Conservation (phyloP, 2,329 filamentous ascomycete species). For the Metarhizium anisopliae region DNA sequence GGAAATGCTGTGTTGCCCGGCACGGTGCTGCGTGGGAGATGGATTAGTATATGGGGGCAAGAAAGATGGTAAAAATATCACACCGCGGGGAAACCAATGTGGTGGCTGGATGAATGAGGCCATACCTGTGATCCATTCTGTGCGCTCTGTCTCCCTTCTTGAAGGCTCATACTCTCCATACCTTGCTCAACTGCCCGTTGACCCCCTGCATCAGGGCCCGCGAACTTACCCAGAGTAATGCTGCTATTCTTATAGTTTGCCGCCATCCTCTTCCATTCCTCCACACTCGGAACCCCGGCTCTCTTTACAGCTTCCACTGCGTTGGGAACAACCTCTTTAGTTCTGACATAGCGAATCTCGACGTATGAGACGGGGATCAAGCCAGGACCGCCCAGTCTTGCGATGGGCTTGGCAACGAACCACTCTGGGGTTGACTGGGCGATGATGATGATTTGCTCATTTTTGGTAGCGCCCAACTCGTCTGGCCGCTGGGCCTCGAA, state of each 20-base stretch:
- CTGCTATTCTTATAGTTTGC: conserved; percentile 99
- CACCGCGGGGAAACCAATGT: neutral
- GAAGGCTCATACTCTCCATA: conserved; percentile 73
- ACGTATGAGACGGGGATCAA: conserved; percentile 95
- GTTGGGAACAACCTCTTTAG: conserved; percentile 72
- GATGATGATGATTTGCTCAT: conserved; percentile 96
- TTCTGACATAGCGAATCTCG: conserved; percentile 89
- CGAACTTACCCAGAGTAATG: conserved; percentile 87
- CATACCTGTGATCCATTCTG: conserved; percentile 20
- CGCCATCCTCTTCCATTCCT: conserved; percentile 99
- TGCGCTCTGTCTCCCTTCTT: conserved; percentile 15
- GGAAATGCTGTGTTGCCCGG: conserved; percentile 17
- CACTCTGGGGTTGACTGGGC: conserved; percentile 97
- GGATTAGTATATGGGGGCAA: neutral
- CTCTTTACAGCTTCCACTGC: conserved; percentile 76
- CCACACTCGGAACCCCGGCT: conserved; percentile 86
- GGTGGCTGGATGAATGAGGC: neutral
- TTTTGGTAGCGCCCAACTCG: conserved; percentile 88
- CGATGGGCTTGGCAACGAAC: conserved; percentile 99
- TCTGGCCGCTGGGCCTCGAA: conserved; percentile 94
- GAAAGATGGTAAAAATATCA: too few relatives aligned
- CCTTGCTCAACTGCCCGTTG: conserved; percentile 50
- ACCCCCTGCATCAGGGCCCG: conserved; percentile 31
- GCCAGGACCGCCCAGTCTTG: conserved; percentile 86
- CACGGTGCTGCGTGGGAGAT: conserved; percentile 12